Conservation (phyloP, 1,139 yeast genomes). For the Scheffersomyces quercinus region DNA sequence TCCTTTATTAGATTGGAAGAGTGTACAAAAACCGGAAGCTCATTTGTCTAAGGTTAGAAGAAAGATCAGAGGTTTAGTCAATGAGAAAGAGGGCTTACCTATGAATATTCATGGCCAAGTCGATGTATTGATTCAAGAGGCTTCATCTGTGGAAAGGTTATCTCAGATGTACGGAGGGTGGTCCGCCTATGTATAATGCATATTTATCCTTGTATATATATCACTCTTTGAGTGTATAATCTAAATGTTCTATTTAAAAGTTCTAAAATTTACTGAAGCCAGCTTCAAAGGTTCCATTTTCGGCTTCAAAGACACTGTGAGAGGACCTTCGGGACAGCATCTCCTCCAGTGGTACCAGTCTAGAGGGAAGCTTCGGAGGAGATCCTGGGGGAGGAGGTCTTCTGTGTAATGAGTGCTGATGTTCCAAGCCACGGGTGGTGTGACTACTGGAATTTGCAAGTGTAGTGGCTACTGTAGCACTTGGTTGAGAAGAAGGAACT, state of each 20-base stretch:
- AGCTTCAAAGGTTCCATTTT: no score
- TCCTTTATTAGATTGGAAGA: conserved; percentile 76
- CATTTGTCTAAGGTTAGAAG: conserved; percentile 77
- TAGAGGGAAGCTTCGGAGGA: conserved; percentile 5
- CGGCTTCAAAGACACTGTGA: no score
- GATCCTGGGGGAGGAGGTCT: conserved; percentile 10
- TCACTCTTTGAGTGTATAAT: background rate
- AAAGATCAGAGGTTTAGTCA: conserved; percentile 77
- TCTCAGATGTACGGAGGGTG: conserved; percentile 94
- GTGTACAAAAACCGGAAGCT: conserved; percentile 52
- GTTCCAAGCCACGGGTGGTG: conserved; percentile 4
- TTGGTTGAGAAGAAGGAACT: background rate
- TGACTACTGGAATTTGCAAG: conserved; percentile 1
- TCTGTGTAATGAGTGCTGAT: conserved; percentile 3
- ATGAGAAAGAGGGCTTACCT: conserved; percentile 80
- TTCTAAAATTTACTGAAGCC: no score
- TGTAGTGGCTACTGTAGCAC: background rate
- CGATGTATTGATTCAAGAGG: conserved; percentile 83
- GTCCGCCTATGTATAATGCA: conserved; percentile 60
- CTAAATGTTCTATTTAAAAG: no score
- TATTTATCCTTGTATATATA: background rate
- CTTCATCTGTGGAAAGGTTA: conserved; percentile 69
- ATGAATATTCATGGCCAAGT: conserved; percentile 93
- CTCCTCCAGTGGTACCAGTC: background rate
- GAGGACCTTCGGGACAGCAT: no score